Evolutionary conservation across 1,139 yeast species (phyloP).

Genomic region (Debaryomycetaceae sp.): DNA sequence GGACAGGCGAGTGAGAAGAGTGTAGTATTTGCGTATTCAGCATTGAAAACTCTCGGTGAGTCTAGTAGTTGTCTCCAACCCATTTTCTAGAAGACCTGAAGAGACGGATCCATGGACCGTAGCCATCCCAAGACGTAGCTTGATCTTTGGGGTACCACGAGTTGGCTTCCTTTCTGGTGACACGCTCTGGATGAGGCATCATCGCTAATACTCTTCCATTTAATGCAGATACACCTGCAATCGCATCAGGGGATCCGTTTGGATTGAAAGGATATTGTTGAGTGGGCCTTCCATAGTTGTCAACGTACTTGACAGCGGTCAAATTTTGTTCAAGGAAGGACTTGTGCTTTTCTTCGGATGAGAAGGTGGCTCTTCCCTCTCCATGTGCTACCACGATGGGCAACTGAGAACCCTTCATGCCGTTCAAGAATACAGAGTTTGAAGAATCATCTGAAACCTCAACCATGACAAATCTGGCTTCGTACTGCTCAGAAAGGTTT

Average conservation of each 20-base stretch:
- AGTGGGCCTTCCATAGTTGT: slow-evolving; percentile 84
- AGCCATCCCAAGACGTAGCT: slow-evolving; percentile 60
- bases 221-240: slow-evolving; percentile 86
- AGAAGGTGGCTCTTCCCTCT: slow-evolving; percentile 89
- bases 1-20: neutral
- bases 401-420: slow-evolving; percentile 86
- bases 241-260: slow-evolving; percentile 91
- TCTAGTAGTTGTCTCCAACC: slow-evolving; percentile 55
- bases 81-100: slow-evolving; percentile 93
- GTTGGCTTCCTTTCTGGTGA: slow-evolving; percentile 79
- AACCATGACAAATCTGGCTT: slow-evolving; percentile 91
- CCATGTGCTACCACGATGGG: slow-evolving; percentile 99
- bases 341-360: slow-evolving; percentile 35
- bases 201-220: slow-evolving; percentile 95
- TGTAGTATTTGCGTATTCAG: slow-evolving; percentile 2
- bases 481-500: slow-evolving; percentile 91
- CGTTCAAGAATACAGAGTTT: slow-evolving; percentile 74
- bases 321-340: slow-evolving; percentile 49
- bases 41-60: neutral
- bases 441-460: slow-evolving; percentile 60
- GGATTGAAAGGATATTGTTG: slow-evolving; percentile 91
- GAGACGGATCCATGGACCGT: slow-evolving; percentile 94
- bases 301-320: slow-evolving; percentile 74
- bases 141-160: slow-evolving; percentile 84
- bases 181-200: slow-evolving; percentile 99